Base-by-base conservation (phyloP, 1,284 basidiomycete genomes). In the Flammula alnicola region DNA sequence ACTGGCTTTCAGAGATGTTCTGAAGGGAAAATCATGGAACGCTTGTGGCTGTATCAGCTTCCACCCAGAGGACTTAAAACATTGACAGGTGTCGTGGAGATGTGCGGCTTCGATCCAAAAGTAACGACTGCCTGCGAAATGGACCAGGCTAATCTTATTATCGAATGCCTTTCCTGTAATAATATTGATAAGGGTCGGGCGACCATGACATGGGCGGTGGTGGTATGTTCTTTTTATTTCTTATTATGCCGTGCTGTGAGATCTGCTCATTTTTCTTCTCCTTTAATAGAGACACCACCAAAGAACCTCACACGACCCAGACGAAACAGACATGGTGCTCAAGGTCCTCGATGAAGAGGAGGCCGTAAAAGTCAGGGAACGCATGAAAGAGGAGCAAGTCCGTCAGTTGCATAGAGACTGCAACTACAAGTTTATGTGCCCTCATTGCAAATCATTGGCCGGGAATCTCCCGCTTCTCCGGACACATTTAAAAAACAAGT, bases 161-260 rank as follows among this genome's bases (percentile, higher is more conserved):
- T 42, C 14, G 47, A 49, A 29, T 49, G 47, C 20, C 14, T 4
- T 9, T 7, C 9, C 11, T 49, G 47, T 22, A 35, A 43, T 33
- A 19, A n/a, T 10, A 14, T 23, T 25, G n/a, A 22, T 11, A 16
- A 36, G 9, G 47, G 47, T 2, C 47, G 47, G 4, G 40, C 27
- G 23, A 49, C 41, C 10, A 49, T 49, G 47, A 19, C 16, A 9
- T 49, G 47, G 47, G 16, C 22, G 17, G 35, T 32, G n/a, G 39
- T 43, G 47, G 47, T 49, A 25, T 1, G 40, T 33, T 19, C 14
- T n/a, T 6, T n/a, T n/a, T n/a, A n/a, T n/a, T n/a, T n/a, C n/a
- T n/a, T n/a, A n/a, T n/a, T n/a, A n/a, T 30, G 6, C 10, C 17
- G 5, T 14, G 7, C 9, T 7, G 37, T 7, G 9, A 29, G n/a